These are phyloP conservation scores for Blastobotrys persicus DNA, from an alignment of 1,139 yeast genomes.

Conservation along the genomic window DNA sequence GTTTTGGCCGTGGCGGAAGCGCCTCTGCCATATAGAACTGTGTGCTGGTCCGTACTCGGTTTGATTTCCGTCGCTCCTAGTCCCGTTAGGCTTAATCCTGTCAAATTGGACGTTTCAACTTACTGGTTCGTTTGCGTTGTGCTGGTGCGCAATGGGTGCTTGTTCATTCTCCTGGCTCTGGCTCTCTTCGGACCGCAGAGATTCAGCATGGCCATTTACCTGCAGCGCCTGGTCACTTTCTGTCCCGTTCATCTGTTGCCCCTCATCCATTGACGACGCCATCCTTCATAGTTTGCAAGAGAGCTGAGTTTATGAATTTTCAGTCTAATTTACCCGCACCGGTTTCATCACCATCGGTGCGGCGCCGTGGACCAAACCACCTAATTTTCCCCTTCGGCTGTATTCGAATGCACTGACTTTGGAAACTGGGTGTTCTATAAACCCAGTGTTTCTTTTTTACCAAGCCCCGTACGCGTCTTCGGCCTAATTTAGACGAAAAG, in stretches of 20 bases:
- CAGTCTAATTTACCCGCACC: background rate
- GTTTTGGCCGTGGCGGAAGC: constrained; percentile 16
- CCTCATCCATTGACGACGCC: background rate
- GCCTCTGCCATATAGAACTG: constrained; percentile 26
- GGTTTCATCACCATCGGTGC: background rate
- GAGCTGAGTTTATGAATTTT: background rate
- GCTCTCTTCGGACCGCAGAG: background rate
- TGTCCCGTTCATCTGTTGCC: background rate
- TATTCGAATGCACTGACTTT: background rate
- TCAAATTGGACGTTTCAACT: background rate
- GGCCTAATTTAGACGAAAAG: too few species aligned
- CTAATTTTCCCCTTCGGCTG: background rate
- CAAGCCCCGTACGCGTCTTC: too few species aligned
- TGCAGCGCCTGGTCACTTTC: background rate
- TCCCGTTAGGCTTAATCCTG: background rate
- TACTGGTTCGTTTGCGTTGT: constrained; percentile 4
- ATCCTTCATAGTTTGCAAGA: background rate
- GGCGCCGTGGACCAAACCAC: background rate
- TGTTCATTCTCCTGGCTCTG: background rate
- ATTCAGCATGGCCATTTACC: background rate
- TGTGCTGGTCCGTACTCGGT: constrained; percentile 25
- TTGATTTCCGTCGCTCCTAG: constrained; percentile 21
- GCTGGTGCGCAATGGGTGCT: constrained; percentile 1
- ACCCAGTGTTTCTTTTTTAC: too few species aligned
- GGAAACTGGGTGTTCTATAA: too few species aligned